Evolutionary conservation across 2,329 filamentous ascomycete species (phyloP), one percentile per base, ranked within the genome.

Genomic region (Diaporthe velutina): DNA sequence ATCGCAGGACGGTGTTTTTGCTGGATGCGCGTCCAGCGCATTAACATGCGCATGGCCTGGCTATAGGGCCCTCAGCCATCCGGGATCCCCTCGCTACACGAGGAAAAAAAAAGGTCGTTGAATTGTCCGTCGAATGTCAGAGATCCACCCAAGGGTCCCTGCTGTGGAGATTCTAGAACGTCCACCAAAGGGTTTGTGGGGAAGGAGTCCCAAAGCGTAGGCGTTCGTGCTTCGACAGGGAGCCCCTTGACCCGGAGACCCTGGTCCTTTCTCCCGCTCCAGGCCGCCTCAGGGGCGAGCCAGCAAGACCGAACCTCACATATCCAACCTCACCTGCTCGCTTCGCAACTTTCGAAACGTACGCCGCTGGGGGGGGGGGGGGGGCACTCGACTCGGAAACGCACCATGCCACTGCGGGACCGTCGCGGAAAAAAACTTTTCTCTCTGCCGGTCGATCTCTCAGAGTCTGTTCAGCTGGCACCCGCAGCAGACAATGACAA

Each of bases 111-210:
- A 50, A 40, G 57, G 66, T 52, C 45, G 54, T 58, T 30, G 45
- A 71, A 66, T 60, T 45, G 58, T 74, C 73, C 73, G 73, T 71
- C 57, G 66, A 71, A 61, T 58, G 57, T 50, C 42, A 35, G 73
- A 35, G 73, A 35, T 33, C 73, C 73, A 74, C 73, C n/a, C 42
- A 55, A 71, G 67, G 54, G 66, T 71, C 66, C 54, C 42, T 28
- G 45, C 1, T 64, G 73, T 74, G 73, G 73, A 71, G 72, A 74
- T 71, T 74, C 73, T 74, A 74, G 73, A 74, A 74, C 73, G 42
- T 35, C 33, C 52, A 30, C 55, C 45, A 22, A 22, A 55, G 28
- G 55, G 35, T 61, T 64, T 74, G 55, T 71, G 66, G 73, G 73
- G 73, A 71, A 68, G 64, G n/a, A 54, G 33, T 54, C 45, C 64